phyloP scores from a whole-genome alignment of 2,329 filamentous ascomycete genomes.

The Graphium sp. region DNA sequence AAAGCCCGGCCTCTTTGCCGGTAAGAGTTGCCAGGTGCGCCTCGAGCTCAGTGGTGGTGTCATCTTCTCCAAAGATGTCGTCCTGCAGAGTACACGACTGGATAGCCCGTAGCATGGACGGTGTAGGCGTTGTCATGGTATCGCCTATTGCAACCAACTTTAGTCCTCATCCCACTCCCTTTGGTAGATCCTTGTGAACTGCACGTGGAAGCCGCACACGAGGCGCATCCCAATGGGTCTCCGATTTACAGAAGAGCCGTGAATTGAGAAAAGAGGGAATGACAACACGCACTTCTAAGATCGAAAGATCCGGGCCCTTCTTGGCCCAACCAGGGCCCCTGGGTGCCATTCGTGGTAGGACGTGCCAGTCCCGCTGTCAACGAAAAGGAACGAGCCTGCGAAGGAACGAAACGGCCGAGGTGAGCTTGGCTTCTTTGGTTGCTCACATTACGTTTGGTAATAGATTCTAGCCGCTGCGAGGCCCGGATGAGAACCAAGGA shows the following conservation, averaged over 20 bases:
- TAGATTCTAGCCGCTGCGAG: neutral
- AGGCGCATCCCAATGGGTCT: neutral
- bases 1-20: slow-evolving; percentile 58
- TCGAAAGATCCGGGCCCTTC: slow-evolving; percentile 20
- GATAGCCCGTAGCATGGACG: slow-evolving; percentile 70
- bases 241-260: too few relatives aligned
- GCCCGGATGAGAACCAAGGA: neutral
- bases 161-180: too few relatives aligned
- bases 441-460: neutral
- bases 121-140: slow-evolving; percentile 54
- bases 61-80: slow-evolving; percentile 70
- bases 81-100: slow-evolving; percentile 59
- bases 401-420: too few relatives aligned
- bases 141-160: slow-evolving; percentile 19
- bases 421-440: neutral
- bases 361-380: neutral
- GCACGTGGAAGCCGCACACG: too few relatives aligned
- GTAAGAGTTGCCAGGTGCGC: slow-evolving; percentile 55
- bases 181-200: too few relatives aligned
- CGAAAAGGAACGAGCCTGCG: too few relatives aligned
- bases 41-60: slow-evolving; percentile 63
- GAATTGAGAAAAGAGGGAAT: neutral
- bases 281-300: slow-evolving; percentile 17
- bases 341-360: slow-evolving; percentile 3
- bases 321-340: slow-evolving; percentile 19